Evolutionary conservation across 441 rosid species (phyloP).

Genomic region (Breynia disticha): DNA sequence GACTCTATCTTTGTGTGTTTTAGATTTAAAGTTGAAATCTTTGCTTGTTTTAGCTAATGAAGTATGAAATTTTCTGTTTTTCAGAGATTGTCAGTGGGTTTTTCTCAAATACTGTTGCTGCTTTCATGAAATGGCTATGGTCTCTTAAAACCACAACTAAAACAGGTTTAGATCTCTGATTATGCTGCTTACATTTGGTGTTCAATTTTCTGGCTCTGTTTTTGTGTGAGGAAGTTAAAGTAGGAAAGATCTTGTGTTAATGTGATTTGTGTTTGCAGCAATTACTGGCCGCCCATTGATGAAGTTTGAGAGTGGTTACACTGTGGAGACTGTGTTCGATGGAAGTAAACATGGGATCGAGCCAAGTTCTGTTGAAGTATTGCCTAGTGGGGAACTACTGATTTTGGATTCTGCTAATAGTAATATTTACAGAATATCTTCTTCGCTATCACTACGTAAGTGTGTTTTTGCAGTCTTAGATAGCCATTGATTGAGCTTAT

Average conservation of each 20-base stretch:
- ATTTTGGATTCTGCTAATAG: slow-evolving; percentile 79
- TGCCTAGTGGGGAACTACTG: slow-evolving; percentile 77
- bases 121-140: slow-evolving; percentile 67
- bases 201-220: neutral
- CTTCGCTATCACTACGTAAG: slow-evolving; percentile 80
- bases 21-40: no score
- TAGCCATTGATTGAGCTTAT: slow-evolving; percentile 4
- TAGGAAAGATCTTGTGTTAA: slow-evolving; percentile 6
- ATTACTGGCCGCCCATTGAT: slow-evolving; percentile 65
- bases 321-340: slow-evolving; percentile 88
- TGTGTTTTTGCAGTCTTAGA: slow-evolving; percentile 9
- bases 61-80: slow-evolving; percentile 5
- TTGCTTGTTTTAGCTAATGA: neutral
- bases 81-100: slow-evolving; percentile 71
- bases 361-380: slow-evolving; percentile 67
- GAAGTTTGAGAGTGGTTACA: slow-evolving; percentile 83
- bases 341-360: slow-evolving; percentile 95
- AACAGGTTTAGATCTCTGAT: slow-evolving; percentile 55
- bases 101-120: slow-evolving; percentile 54
- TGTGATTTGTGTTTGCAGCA: slow-evolving; percentile 31
- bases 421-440: slow-evolving; percentile 77
- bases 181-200: slow-evolving; percentile 6
- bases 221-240: slow-evolving; percentile 3
- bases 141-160: slow-evolving; percentile 67
- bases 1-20: slow-evolving; percentile 8